Percentiles rank a stretch among this genome's conserved stretches.
Evolutionary conservation across 371 early-diverging fungal genomes (phyloP).

Genomic region (Actinomortierella ambigua): DNA sequence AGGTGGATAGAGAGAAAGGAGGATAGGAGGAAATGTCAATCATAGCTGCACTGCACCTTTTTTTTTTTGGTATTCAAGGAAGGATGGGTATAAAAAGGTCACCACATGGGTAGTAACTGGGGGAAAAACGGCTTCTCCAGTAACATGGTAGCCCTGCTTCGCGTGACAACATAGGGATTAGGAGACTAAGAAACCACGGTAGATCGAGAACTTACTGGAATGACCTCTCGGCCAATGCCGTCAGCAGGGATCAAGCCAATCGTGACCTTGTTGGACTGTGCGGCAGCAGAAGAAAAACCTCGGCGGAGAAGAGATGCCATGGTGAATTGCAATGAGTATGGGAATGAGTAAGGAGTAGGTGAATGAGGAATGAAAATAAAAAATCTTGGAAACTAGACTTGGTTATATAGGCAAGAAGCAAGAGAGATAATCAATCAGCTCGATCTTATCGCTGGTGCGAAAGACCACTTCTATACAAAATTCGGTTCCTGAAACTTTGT

Average conservation of each 20-base stretch:
- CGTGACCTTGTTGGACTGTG: slow-evolving; percentile 61
- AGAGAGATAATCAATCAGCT: too few species aligned
- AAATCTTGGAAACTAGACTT: too few species aligned
- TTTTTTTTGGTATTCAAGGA: too few species aligned
- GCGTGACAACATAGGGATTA: background rate
- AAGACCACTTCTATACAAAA: too few species aligned
- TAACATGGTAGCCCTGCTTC: background rate
- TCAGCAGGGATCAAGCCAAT: slow-evolving; percentile 95
- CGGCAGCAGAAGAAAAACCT: slow-evolving; percentile 53
- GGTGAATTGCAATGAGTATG: background rate
- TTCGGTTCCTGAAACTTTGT: too few species aligned
- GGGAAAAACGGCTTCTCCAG: background rate
- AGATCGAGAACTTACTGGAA: slow-evolving; percentile 58
- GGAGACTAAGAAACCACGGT: background rate
- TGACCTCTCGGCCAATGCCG: slow-evolving; percentile 94
- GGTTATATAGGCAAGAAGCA: too few species aligned
- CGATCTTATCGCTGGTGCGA: too few species aligned
- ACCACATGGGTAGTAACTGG: background rate
- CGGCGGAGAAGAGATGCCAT: slow-evolving; percentile 56
- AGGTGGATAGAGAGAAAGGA: too few species aligned
- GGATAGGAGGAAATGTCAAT: too few species aligned
- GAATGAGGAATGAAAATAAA: too few species aligned
- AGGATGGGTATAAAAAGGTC: too few species aligned
- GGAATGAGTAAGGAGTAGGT: background rate
- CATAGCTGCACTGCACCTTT: too few species aligned